Base-by-base conservation (phyloP, 1,284 basidiomycete species). In the Thecaphora thlaspeos region DNA sequence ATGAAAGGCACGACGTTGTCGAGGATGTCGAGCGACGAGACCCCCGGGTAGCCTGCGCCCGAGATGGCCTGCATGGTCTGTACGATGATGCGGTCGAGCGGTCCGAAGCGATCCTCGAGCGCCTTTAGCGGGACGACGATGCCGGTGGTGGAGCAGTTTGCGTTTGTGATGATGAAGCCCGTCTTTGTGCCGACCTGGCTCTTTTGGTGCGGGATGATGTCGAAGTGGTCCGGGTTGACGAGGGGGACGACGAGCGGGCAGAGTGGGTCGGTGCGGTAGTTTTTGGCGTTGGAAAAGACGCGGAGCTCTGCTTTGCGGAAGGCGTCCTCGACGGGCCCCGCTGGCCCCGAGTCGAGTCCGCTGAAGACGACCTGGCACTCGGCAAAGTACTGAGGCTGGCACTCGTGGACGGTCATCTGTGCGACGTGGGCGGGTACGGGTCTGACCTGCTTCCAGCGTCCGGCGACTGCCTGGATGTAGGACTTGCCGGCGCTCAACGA, bases 51-150 rank as follows among this genome's bases (percentile, higher is more conserved):
- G 24, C 95, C 95, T 0, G 86, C 91, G 41, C 95, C 95, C 0
- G 90, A 93, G 80, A 98, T 94, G 56, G 95, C 95, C 80, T 99
- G 95, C 83, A 99, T 86, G 2, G 95, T 99, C 21, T 90, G 94
- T 75, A 93, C 88, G 74, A 96, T 82, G 68, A 91, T 86, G 12
- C 86, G 85, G 71, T 96, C 91, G 70, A 99, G 82, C 15, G 93
- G 91, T 2, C 95, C 95, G 67, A 98, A 99, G 0, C 87, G 84
- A 63, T 85, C 86, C 80, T 97, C 92, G 67, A 99, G 85, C 0
- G 94, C 94, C 51, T 87, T 86, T 64, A 99, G 86, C 14, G 93
- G 91, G 40, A 98, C 87, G 59, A 95, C 91, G 62, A 90, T 83
- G 23, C 89, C 94, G 2, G 95, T 99, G 17, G 95, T 97, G 32